Conservation (phyloP, 176 grass and related monocot species). For the Pontederia crassipes region DNA sequence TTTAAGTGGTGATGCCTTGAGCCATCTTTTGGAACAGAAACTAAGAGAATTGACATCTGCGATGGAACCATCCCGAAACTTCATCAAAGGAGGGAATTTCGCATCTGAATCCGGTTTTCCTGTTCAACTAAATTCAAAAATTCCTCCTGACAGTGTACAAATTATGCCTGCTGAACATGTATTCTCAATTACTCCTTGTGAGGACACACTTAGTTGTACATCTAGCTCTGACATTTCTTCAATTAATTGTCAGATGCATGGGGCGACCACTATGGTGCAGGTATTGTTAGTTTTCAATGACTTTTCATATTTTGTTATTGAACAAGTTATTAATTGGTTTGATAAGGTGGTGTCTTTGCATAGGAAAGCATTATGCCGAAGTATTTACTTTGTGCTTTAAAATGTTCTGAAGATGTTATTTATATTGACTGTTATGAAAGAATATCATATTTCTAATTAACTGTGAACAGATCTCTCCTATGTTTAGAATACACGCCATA, state of each 20-base stretch:
- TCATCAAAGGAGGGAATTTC: constrained; percentile 38
- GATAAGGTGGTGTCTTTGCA: not conserved
- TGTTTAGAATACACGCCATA: too few species aligned
- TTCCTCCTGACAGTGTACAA: constrained; percentile 9
- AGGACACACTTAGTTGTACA: constrained; percentile 18
- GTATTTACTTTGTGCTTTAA: too few species aligned
- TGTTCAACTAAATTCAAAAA: constrained; percentile 20
- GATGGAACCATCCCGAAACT: constrained; percentile 43
- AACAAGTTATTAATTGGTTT: not conserved
- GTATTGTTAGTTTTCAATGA: constrained; percentile 14
- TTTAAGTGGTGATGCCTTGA: constrained; percentile 59
- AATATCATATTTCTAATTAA: too few species aligned
- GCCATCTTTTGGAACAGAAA: constrained; percentile 70
- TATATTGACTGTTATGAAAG: too few species aligned
- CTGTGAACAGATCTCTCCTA: too few species aligned
- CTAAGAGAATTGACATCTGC: constrained; percentile 52
- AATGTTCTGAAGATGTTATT: too few species aligned
- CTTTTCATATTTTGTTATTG: too few species aligned
- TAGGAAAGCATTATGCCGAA: constrained; percentile 7
- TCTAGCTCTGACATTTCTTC: constrained; percentile 36
- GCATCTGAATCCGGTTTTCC: not conserved
- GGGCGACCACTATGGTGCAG: constrained; percentile 20
- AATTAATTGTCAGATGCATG: constrained; percentile 33
- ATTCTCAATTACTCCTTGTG: constrained; percentile 26
- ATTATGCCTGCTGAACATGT: constrained; percentile 9